Evolutionary conservation across 1,139 yeast species (phyloP), one percentile per base, ranked within the genome.

Genomic region (Arxiozyma slooffiae): DNA sequence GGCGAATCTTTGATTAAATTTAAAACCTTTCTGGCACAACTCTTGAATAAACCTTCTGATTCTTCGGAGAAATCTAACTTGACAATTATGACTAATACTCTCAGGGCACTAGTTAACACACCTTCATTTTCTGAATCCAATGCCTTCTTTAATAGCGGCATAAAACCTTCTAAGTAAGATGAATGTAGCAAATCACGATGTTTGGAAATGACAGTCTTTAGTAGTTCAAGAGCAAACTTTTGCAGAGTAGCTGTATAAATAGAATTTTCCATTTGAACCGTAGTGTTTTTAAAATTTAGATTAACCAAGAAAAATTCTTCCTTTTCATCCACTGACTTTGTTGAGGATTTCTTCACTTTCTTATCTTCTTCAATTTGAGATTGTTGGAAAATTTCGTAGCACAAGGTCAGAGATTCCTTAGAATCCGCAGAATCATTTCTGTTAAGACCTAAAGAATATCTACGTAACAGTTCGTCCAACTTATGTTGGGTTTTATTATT

Each of bases 371-470:
- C 67, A 18, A 67, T 70, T 20, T 69, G 66, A 1, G 88, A 75
- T 62, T 81, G 83, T 47, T 73, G 67, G 63, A 80, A 81, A 38
- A 92, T 71, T 63, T 90, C 92, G 64, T 79, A 85, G 66, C 95
- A 84, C 58, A 92, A 72, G 17, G 79, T 72, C 48, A 92, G 71
- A 46, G 86, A 80, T 20, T 80, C 82, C 18, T 76, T 73, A 2
- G 82, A 72, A 0, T 75, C 66, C 0, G 88, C 74, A 41, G 76
- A 78, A 1, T 61, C 60, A 63, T 92, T 92, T 57, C 77, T 82
- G 59, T 81, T 79, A 52, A 92, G 70, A 37, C 98, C 99, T 34
- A 80, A 69, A 0, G 95, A 77, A 60, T 83, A 79, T 56, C 95
- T 77, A 64, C 87, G 77, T 57, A 90, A 67, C 40, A 92, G 70